Conservation (phyloP, 306 rosid species). For the Oemleria cerasiformis region DNA sequence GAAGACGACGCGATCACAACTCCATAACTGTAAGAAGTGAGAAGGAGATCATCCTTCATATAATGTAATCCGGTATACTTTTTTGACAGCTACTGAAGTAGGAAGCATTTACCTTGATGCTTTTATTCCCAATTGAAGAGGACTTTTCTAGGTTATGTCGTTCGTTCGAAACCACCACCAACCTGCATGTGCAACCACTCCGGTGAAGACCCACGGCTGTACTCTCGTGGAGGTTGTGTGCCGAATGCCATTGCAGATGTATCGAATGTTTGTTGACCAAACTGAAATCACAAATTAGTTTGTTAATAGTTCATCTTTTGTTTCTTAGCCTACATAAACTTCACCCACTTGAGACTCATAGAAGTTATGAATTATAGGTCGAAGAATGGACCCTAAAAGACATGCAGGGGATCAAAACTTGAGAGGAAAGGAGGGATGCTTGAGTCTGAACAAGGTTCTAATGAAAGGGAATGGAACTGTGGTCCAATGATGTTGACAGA, state of each 20-base stretch:
- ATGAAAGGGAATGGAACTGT: slow-evolving; percentile 1
- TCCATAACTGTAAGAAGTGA: slow-evolving; percentile 47
- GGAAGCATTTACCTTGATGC: slow-evolving; percentile 34
- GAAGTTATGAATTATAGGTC: background rate
- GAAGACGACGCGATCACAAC: slow-evolving; percentile 33
- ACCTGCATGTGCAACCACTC: slow-evolving; percentile 98
- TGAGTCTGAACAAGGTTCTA: slow-evolving; percentile 4
- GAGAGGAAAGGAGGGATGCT: background rate
- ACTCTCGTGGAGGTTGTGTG: slow-evolving; percentile 72
- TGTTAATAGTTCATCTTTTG: background rate
- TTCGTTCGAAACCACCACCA: slow-evolving; percentile 80
- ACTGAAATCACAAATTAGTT: slow-evolving; percentile 46
- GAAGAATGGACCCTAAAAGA: background rate
- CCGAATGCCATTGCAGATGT: slow-evolving; percentile 51
- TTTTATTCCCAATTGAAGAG: slow-evolving; percentile 43
- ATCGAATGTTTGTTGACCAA: slow-evolving; percentile 70
- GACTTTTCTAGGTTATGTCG: slow-evolving; percentile 43
- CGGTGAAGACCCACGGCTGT: slow-evolving; percentile 69
- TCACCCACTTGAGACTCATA: background rate
- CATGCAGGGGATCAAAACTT: background rate
- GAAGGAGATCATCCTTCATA: slow-evolving; percentile 36
- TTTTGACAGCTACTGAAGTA: slow-evolving; percentile 38
- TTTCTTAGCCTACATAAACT: background rate
- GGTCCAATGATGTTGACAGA: background rate
- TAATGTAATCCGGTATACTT: slow-evolving; percentile 43